Conservation (phyloP, 1,284 basidiomycete species). For the Jaminaea rosea region DNA sequence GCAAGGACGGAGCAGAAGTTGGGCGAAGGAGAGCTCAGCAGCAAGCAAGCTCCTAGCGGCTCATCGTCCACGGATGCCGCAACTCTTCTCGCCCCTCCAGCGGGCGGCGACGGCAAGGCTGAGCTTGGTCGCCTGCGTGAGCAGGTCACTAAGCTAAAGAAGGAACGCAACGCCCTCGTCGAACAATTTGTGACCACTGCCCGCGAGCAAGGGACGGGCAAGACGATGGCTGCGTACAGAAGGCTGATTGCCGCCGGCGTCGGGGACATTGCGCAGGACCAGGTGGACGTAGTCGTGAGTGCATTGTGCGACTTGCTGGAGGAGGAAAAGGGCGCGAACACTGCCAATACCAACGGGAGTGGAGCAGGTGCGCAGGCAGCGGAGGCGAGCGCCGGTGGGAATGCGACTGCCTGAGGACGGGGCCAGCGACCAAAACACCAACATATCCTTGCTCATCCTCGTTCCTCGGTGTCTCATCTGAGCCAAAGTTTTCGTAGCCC, state of each 20-base stretch:
- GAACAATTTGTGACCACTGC: constrained; percentile 22
- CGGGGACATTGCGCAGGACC: constrained; percentile 38
- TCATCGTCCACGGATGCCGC: constrained; percentile 9
- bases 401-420: too few relatives aligned
- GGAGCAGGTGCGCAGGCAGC: too few relatives aligned
- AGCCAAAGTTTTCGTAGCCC: too few relatives aligned
- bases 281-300: constrained; percentile 42
- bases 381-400: too few relatives aligned
- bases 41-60: not conserved
- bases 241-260: constrained; percentile 42
- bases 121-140: constrained; percentile 19
- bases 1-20: constrained; percentile 22
- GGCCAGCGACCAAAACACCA: too few relatives aligned
- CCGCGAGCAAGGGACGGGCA: constrained; percentile 36
- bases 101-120: constrained; percentile 8
- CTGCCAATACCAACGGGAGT: too few relatives aligned
- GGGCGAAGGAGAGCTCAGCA: constrained; percentile 13
- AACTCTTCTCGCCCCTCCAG: constrained; percentile 9
- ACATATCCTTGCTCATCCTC: too few relatives aligned
- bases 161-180: constrained; percentile 17
- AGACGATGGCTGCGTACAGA: constrained; percentile 41
- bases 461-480: too few relatives aligned
- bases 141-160: constrained; percentile 13
- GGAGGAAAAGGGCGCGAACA: constrained; percentile 13
- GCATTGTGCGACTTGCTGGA: constrained; percentile 42